Conservation (phyloP, 75 land plant species). For the Picea sitchensis region DNA sequence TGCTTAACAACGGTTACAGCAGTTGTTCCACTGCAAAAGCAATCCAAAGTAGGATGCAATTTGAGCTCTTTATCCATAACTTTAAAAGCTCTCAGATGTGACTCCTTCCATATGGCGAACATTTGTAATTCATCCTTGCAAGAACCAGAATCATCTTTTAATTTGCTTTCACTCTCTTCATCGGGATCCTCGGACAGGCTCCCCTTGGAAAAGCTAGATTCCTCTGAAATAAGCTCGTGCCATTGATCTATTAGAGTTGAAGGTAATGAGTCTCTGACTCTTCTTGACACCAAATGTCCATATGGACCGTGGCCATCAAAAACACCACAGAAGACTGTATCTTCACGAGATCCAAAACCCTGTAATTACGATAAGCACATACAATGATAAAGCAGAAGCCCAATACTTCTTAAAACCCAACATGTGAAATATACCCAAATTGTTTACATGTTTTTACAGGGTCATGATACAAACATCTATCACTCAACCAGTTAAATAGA, state of each 20-base stretch:
- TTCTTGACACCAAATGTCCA: slow-evolving; percentile 73
- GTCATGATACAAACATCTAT: slow-evolving; percentile 25
- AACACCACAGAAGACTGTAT: slow-evolving; percentile 65
- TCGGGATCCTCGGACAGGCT: too few relatives aligned
- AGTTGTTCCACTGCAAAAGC: slow-evolving; percentile 66
- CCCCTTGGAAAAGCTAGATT: not conserved
- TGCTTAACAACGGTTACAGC: slow-evolving; percentile 61
- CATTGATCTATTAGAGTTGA: slow-evolving; percentile 40
- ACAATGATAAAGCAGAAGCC: not conserved
- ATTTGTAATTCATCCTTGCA: slow-evolving; percentile 1
- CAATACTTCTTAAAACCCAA: not conserved
- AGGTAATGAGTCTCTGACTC: slow-evolving; percentile 70
- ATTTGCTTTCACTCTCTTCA: not conserved
- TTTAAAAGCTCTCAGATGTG: slow-evolving; percentile 46
- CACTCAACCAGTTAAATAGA: slow-evolving; percentile 20
- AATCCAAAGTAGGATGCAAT: slow-evolving; percentile 41
- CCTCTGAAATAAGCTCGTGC: slow-evolving; percentile 14
- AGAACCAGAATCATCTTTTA: not conserved
- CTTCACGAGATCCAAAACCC: slow-evolving; percentile 57
- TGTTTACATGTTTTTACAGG: not conserved
- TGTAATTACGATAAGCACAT: slow-evolving; percentile 14
- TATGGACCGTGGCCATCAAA: slow-evolving; percentile 93
- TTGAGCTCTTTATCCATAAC: slow-evolving; percentile 74
- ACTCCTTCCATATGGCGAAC: slow-evolving; percentile 49
- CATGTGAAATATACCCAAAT: not conserved